Evolutionary conservation across 2,329 filamentous ascomycete species (phyloP), one percentile per base, ranked within the genome.

Genomic region (Phyllosticta citriasiana): DNA sequence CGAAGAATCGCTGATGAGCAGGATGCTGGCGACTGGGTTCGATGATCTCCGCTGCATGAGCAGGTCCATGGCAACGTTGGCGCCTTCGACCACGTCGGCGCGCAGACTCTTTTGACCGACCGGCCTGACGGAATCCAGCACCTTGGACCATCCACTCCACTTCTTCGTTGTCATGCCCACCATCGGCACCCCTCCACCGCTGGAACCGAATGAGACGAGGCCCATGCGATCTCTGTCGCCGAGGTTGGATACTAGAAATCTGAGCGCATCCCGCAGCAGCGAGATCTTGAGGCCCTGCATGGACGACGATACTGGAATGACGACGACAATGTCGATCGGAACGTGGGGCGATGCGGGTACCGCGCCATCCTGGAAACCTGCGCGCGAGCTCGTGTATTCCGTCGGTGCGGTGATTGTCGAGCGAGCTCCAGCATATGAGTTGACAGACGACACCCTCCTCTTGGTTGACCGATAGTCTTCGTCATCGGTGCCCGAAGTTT

Each of bases 201-300:
- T 95, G 0, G 93, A 97, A 2, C 94, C 94, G 73, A 99, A 99
- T 0, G 94, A 97, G 24, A 99, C 94, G 53, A 99, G 77, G 5
- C 94, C 94, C 93, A 99, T 96, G 53, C 94, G 88, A 73, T 99
- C 94, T 59, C 91, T 84, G 67, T 97, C 91, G 33, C 94, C 94
- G 0, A 99, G 84, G 55, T 85, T 93, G 66, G 88, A 83, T 2
- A 99, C 90, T 74, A 99, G 87, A 73, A 97, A 99, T 63, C 89
- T 90, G 40, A 99, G 81, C 0, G 93, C 88, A 74, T 99, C 94
- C 52, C 91, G 87, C 14, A 99, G 84, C 1, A 99, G 81, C 64
- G 93, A 96, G 71, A 97, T 97, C 78, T 99, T 99, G 63, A 99
- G 84, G n/a, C 94, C 94, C 74, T 97, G 94, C 93, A 97, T 99